Evolutionary conservation across 2,329 filamentous ascomycete species (phyloP), one percentile per base, ranked within the genome.

Genomic region (Davidsoniella neocaledoniae): DNA sequence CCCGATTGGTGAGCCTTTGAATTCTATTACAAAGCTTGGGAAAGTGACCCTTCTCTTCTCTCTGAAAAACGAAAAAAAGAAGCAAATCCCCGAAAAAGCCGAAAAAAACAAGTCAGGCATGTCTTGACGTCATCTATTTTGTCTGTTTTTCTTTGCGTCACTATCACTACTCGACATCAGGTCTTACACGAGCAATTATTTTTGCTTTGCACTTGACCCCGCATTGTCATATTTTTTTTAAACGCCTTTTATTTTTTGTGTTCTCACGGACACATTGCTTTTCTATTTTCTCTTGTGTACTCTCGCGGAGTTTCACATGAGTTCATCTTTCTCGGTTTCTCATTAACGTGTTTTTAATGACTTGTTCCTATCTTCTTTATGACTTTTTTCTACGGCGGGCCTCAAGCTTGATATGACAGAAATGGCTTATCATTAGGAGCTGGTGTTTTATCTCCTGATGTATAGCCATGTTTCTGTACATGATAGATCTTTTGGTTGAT

Each of bases 331-430:
- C 23, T 46, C 40, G 19, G 39, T 45, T 50, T 40, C 21, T 38
- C 45, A 21, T 14, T 44, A 39, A 43, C 43, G 26, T 50, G 42
- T 40, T 50, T 50, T 50, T 46, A 40, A 44, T 44, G 33, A 37
- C 33, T 36, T 23, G 25, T 23, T 51, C n/a, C 21, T 39, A 21
- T 43, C n/a, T 43, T 48, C 40, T 51, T 21, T 42, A 26, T 39
- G 26, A 29, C 37, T 37, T 46, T 12, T 43, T 19, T 14, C 40
- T 21, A 23, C 19, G 19, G 19, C n/a, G 40, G 40, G 25, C 40
- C 25, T 25, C 14, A 43, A 43, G 10, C 19, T 21, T 43, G n/a
- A 43, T 17, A 21, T 43, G 40, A n/a, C 19, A 43, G 19, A 25
- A 21, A 14, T 25, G 17, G 10, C 40, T 43, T 43, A 14, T 25